phyloP scores from a whole-genome alignment of 371 early-diverging fungal species.

The Actinomucor elegans region DNA sequence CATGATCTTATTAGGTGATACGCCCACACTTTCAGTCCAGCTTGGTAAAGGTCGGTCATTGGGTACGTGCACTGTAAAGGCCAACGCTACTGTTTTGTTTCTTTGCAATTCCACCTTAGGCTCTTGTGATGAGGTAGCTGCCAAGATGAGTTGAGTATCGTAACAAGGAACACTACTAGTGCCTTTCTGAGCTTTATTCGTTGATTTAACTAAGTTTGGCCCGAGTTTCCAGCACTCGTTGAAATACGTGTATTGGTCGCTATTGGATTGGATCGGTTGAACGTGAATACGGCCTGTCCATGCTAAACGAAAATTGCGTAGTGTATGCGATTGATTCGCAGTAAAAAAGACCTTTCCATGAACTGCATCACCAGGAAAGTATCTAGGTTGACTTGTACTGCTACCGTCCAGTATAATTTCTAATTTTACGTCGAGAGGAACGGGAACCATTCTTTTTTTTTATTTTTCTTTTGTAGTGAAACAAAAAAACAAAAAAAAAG shows the following conservation, averaged over 20 bases:
- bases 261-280: conserved; percentile 14
- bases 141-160: not conserved
- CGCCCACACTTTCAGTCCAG: conserved; percentile 3
- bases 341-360: conserved; percentile 20
- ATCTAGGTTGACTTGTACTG: conserved; percentile 4
- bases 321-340: conserved; percentile 10
- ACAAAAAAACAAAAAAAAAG: too few species aligned
- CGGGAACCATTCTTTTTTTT: not conserved
- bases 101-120: conserved; percentile 16
- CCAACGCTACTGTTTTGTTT: conserved; percentile 17
- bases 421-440: conserved; percentile 19
- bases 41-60: conserved; percentile 21
- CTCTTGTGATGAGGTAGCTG: not conserved
- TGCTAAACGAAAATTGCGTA: conserved; percentile 13
- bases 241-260: conserved; percentile 9
- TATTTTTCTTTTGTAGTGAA: too few species aligned
- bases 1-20: conserved; percentile 11
- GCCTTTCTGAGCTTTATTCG: not conserved
- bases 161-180: conserved; percentile 2
- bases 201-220: not conserved
- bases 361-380: conserved; percentile 18
- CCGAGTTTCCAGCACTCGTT: conserved; percentile 22
- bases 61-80: conserved; percentile 18
- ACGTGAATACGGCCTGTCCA: conserved; percentile 29
- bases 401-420: conserved; percentile 16